Evolutionary conservation across 192 early-diverging fungal species (phyloP).

Genomic region (Linnemannia elongata): DNA sequence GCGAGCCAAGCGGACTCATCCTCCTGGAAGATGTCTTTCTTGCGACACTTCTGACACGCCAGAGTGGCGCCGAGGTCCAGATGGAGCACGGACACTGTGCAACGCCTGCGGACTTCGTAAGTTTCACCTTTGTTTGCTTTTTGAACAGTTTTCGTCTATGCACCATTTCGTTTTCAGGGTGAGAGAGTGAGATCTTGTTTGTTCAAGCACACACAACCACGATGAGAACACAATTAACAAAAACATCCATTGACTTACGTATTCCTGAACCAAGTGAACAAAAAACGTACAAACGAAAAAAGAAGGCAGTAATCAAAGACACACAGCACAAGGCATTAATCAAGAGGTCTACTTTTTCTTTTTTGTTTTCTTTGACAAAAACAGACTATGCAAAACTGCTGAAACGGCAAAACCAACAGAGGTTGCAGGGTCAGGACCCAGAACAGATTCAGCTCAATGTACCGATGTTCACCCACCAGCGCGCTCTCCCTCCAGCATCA

Average conservation of each 20-base stretch:
- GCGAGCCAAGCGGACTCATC: conserved; percentile 67
- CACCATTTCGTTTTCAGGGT: not conserved
- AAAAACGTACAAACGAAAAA: too few relatives aligned
- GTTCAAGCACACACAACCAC: too few relatives aligned
- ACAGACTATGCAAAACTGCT: conserved; percentile 47
- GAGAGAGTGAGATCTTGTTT: too few relatives aligned
- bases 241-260: too few relatives aligned
- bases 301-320: too few relatives aligned
- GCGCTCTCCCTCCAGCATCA: not conserved
- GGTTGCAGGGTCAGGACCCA: not conserved
- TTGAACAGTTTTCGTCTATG: too few relatives aligned
- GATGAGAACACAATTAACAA: too few relatives aligned
- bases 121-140: conserved; percentile 35
- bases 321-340: too few relatives aligned
- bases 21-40: conserved; percentile 78
- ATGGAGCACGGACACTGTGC: conserved; percentile 92
- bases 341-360: not conserved
- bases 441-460: not conserved
- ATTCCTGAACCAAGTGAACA: too few relatives aligned
- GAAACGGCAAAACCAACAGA: conserved; percentile 28
- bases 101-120: conserved; percentile 95
- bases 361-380: not conserved
- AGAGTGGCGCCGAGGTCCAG: conserved; percentile 94
- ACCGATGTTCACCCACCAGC: not conserved
- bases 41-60: conserved; percentile 92